Conservation (phyloP, 2,329 filamentous ascomycete genomes). For the Xylaria sp. region DNA sequence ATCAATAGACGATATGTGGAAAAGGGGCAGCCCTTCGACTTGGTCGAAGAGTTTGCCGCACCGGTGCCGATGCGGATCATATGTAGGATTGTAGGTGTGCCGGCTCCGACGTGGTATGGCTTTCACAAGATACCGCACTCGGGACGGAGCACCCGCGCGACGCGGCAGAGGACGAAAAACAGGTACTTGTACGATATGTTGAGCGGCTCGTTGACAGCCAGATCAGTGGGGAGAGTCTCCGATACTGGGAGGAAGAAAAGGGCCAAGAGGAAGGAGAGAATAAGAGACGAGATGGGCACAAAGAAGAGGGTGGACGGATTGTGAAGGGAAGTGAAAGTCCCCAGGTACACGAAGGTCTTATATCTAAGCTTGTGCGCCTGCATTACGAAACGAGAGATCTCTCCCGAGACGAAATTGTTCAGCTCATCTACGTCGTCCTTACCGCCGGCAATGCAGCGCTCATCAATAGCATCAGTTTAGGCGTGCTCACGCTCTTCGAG, state of each 20-base stretch:
- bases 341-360: conserved; percentile 12
- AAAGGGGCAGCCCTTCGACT: conserved; percentile 23
- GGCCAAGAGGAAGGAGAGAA: not conserved
- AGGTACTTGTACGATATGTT: conserved; percentile 23
- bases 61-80: conserved; percentile 30
- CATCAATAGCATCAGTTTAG: conserved; percentile 32
- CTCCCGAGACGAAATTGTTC: conserved; percentile 22
- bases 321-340: not conserved
- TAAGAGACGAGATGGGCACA: not conserved
- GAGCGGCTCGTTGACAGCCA: conserved; percentile 15
- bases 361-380: conserved; percentile 25
- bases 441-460: conserved; percentile 32
- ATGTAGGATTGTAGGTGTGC: conserved; percentile 29
- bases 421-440: conserved; percentile 30
- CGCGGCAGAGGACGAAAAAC: conserved; percentile 9
- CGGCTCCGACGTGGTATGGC: conserved; percentile 17
- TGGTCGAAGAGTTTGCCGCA: conserved; percentile 26
- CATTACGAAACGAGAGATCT: conserved; percentile 20
- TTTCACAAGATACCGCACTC: conserved; percentile 25
- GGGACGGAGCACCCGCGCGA: conserved; percentile 14
- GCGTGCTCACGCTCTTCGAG: conserved; percentile 31
- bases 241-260: conserved; percentile 1
- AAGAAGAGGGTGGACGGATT: not conserved
- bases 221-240: not conserved
- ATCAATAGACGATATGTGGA: conserved; percentile 15